Evolutionary conservation across 306 rosid genomes (phyloP).

Genomic region (Erythrophleum fordii): DNA sequence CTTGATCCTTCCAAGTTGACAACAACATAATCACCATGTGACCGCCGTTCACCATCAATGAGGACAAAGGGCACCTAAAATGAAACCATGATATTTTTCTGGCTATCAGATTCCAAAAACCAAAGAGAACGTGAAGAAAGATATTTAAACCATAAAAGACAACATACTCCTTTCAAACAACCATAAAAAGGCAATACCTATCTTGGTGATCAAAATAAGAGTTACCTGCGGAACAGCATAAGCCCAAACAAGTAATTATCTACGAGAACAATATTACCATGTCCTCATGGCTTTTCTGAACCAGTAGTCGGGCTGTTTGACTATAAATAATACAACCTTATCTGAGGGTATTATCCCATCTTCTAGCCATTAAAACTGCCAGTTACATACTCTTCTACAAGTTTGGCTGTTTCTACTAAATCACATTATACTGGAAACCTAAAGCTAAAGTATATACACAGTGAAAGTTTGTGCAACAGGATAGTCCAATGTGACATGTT

Average conservation of each 20-base stretch:
- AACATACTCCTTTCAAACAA: constrained; percentile 23
- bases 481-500: not conserved
- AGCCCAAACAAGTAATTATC: constrained; percentile 24
- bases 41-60: constrained; percentile 53
- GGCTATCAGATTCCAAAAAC: constrained; percentile 4
- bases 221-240: not conserved
- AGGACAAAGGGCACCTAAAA: constrained; percentile 88
- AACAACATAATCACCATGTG: constrained; percentile 53
- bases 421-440: not conserved
- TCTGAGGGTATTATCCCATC: not conserved
- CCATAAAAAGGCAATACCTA: constrained; percentile 19
- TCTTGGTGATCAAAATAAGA: constrained; percentile 7
- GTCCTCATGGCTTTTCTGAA: not conserved
- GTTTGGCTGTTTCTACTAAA: constrained; percentile 12
- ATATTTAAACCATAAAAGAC: constrained; percentile 12
- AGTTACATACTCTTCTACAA: not conserved
- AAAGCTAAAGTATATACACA: constrained; percentile 7
- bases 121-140: not conserved
- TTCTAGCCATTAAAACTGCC: constrained; percentile 4
- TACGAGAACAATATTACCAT: not conserved
- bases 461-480: constrained; percentile 7
- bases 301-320: not conserved
- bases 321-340: not conserved
- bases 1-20: constrained; percentile 75
- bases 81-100: not conserved